Evolutionary conservation across 441 rosid species (phyloP).

Genomic region (Gossypium laxum): DNA sequence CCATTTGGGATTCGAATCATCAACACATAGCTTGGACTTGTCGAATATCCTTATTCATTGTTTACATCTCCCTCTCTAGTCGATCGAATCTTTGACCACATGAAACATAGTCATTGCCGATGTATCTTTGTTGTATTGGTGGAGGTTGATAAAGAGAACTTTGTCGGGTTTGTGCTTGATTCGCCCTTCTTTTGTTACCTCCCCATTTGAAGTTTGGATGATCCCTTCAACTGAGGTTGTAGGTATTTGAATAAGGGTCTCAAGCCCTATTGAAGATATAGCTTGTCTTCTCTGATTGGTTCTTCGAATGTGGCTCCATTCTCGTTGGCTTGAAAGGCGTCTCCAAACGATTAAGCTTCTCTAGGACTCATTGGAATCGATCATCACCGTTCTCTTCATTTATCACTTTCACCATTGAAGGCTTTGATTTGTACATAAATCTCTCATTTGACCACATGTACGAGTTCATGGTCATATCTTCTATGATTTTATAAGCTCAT

Average conservation of each 20-base stretch:
- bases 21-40: neutral
- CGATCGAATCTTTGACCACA: neutral
- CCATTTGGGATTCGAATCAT: neutral
- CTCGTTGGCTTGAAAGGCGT: neutral
- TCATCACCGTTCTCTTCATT: neutral
- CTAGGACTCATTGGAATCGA: neutral
- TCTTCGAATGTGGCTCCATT: too few species aligned
- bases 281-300: too few species aligned
- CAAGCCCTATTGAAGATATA: too few species aligned
- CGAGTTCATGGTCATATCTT: neutral
- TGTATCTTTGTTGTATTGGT: neutral
- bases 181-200: too few species aligned
- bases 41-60: neutral
- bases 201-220: too few species aligned
- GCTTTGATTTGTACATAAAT: neutral
- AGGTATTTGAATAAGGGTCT: too few species aligned
- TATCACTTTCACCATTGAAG: neutral
- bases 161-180: neutral
- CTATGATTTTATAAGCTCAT: neutral
- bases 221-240: too few species aligned
- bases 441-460: neutral
- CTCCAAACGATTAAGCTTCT: neutral
- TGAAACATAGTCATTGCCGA: neutral
- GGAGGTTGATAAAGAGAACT: neutral
- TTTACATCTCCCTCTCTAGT: neutral